Conservation (phyloP, 495 filamentous ascomycete species). For the Aspergillus saccharolyticus region DNA sequence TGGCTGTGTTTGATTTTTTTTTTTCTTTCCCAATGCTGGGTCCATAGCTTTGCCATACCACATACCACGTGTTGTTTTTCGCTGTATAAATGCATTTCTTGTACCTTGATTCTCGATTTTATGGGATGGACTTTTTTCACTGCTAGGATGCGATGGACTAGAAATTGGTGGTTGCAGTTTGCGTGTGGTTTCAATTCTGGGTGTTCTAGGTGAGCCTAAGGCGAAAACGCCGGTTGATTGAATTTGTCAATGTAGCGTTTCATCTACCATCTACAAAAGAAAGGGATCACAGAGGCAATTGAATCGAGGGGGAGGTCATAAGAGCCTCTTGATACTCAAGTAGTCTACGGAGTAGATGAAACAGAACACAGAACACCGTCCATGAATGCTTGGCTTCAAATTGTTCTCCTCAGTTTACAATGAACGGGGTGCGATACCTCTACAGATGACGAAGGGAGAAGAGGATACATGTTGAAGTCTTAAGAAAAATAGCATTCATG, state of each 20-base stretch:
- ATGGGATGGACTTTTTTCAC: slow-evolving; percentile 2
- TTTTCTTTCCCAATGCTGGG: neutral
- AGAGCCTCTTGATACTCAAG: no score
- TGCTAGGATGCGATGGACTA: neutral
- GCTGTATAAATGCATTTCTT: slow-evolving; percentile 8
- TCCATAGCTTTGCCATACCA: slow-evolving; percentile 2
- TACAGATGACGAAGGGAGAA: neutral
- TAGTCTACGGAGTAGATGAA: no score
- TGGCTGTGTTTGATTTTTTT: neutral
- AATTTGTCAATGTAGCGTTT: no score
- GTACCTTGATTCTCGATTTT: neutral
- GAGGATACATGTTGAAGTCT: neutral
- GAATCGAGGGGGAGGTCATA: no score
- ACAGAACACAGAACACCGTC: slow-evolving; percentile 10
- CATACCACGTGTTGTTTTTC: slow-evolving; percentile 2
- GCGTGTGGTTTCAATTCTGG: no score
- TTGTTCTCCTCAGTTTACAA: neutral
- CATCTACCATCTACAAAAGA: no score
- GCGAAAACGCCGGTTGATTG: no score
- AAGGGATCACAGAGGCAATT: no score
- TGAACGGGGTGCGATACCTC: neutral
- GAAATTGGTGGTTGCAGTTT: neutral
- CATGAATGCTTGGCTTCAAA: slow-evolving; percentile 22
- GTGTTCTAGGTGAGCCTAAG: no score
- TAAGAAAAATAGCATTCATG: slow-evolving; percentile 43